These are phyloP conservation scores for Cylindrodendrum hubeiense DNA, from an alignment of 2,329 filamentous ascomycete genomes.

Conservation along the genomic window DNA sequence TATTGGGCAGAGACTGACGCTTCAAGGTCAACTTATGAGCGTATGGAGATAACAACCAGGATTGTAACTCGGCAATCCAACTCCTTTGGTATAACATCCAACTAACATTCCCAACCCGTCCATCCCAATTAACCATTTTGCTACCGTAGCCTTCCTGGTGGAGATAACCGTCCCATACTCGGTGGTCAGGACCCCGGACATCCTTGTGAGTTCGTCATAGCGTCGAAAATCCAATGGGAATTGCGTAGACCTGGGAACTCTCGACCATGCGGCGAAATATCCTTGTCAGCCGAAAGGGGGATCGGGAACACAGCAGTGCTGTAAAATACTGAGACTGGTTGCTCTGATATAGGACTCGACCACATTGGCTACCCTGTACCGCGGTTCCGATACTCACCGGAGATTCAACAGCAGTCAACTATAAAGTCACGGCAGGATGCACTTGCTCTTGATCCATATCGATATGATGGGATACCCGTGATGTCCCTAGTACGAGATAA, in stretches of 20 bases:
- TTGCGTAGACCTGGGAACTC: too few relatives aligned
- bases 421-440: too few relatives aligned
- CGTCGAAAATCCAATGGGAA: background rate
- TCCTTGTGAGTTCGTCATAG: slow-evolving; percentile 2
- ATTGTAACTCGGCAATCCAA: background rate
- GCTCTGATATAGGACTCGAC: background rate
- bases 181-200: slow-evolving; percentile 6
- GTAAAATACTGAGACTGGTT: slow-evolving; percentile 5
- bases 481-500: too few relatives aligned
- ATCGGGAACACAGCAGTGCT: background rate
- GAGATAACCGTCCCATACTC: slow-evolving; percentile 16
- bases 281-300: background rate
- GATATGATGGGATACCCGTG: too few relatives aligned
- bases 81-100: background rate
- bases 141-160: slow-evolving; percentile 13
- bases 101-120: background rate
- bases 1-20: background rate
- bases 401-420: too few relatives aligned
- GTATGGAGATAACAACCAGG: background rate
- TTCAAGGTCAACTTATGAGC: too few relatives aligned
- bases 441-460: background rate
- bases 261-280: background rate
- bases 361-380: too few relatives aligned
- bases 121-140: slow-evolving; percentile 15
- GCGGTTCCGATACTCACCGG: too few relatives aligned